Evolutionary conservation across 2,329 filamentous ascomycete genomes (phyloP).

Genomic region (Cercospora brassicicola): DNA sequence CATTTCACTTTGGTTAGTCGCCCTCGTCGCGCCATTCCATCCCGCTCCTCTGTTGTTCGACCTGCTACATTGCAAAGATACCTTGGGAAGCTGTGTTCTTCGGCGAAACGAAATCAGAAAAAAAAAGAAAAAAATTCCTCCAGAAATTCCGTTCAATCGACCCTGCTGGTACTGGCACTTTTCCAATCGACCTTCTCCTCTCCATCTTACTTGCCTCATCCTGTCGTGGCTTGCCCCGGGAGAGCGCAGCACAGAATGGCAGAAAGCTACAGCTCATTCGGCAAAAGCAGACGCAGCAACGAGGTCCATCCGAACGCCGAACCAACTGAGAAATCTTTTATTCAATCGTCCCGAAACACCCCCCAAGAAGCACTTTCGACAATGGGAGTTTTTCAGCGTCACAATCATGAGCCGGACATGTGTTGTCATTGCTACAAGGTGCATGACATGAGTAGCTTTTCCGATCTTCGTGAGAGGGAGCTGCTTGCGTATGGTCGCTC

Average conservation of each 20-base stretch:
- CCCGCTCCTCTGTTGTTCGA: conserved; percentile 46
- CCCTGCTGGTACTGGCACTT: neutral
- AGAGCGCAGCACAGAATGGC: conserved; percentile 22
- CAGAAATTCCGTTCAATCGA: neutral
- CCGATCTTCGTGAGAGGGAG: conserved; percentile 37
- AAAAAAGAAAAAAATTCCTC: neutral
- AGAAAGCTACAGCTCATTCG: conserved; percentile 29
- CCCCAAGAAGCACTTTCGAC: neutral
- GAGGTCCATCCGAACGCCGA: neutral
- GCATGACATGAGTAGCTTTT: conserved; percentile 38
- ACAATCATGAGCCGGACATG: conserved; percentile 37
- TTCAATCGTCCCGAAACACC: neutral
- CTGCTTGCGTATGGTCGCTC: conserved; percentile 40
- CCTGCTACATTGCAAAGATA: conserved; percentile 41
- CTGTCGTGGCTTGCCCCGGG: conserved; percentile 38
- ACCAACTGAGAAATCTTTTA: neutral
- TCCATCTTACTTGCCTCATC: conserved; percentile 32
- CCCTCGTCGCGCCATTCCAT: conserved; percentile 42
- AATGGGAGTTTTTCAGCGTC: neutral
- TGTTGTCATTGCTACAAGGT: conserved; percentile 34
- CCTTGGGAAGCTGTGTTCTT: conserved; percentile 25
- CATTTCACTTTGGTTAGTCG: conserved; percentile 35
- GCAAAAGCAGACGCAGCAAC: conserved; percentile 32
- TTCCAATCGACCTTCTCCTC: conserved; percentile 34
- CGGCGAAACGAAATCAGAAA: neutral